These are phyloP conservation scores for Pichia sp. DNA, from an alignment of 1,139 yeast genomes.

Conservation along the genomic window DNA sequence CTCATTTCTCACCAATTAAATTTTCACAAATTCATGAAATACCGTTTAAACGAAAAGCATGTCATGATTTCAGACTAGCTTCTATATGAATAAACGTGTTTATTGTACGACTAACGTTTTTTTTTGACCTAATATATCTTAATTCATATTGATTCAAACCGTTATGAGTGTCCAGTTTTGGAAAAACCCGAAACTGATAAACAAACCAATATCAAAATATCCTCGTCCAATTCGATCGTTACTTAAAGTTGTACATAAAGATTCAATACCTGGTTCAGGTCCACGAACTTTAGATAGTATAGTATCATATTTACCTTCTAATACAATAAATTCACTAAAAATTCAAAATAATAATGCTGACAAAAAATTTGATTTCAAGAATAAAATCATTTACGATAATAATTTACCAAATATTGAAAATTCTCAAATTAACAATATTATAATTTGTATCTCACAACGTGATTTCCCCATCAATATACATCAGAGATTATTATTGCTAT, in stretches of 20 bases:
- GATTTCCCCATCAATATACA: slow-evolving; percentile 13
- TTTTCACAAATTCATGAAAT: too few species aligned
- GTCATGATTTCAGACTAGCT: too few species aligned
- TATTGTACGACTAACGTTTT: too few species aligned
- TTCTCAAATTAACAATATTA: slow-evolving; percentile 2
- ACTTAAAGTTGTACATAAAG: not conserved
- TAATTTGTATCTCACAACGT: slow-evolving; percentile 9
- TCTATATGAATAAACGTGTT: too few species aligned
- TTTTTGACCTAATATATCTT: too few species aligned
- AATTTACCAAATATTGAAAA: not conserved
- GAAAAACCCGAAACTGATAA: slow-evolving; percentile 1
- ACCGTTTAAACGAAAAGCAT: too few species aligned
- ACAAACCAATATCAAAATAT: not conserved
- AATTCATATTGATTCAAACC: too few species aligned
- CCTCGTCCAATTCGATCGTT: slow-evolving; percentile 4
- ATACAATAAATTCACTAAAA: not conserved
- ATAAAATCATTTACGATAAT: not conserved
- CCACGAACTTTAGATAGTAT: slow-evolving; percentile 13
- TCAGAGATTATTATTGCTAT: slow-evolving; percentile 5
- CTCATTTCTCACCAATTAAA: too few species aligned
- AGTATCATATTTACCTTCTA: slow-evolving; percentile 7
- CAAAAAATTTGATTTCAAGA: not conserved
- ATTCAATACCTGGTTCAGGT: slow-evolving; percentile 4
- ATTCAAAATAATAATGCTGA: too few species aligned
- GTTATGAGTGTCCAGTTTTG: slow-evolving; percentile 9